phyloP scores from a whole-genome alignment of 2,329 filamentous ascomycete genomes.

The Chrysosporium keratinophilum region DNA sequence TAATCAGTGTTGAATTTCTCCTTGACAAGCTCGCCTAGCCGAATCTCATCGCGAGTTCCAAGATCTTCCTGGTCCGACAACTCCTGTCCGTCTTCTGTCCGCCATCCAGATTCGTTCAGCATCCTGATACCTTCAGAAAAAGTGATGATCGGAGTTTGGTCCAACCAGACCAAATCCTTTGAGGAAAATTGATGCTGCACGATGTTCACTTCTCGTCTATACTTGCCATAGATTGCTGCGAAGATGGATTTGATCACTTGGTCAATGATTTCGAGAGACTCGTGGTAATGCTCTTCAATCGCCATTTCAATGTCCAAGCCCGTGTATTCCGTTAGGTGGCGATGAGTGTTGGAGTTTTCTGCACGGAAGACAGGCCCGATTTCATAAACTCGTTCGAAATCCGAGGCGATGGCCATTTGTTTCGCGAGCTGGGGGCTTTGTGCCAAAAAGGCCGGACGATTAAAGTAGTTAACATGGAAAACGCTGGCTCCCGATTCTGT shows the following conservation, averaged over 20 bases:
- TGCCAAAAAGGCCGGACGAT: slow-evolving; percentile 72
- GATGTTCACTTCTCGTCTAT: slow-evolving; percentile 62
- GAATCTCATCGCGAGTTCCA: slow-evolving; percentile 74
- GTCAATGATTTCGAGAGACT: slow-evolving; percentile 71
- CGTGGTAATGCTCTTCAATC: slow-evolving; percentile 79
- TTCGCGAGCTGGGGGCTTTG: slow-evolving; percentile 89
- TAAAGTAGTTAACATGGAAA: slow-evolving; percentile 88
- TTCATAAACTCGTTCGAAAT: slow-evolving; percentile 83
- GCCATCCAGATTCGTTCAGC: slow-evolving; percentile 67
- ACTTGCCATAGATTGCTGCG: slow-evolving; percentile 57
- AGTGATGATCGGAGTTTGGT: slow-evolving; percentile 69
- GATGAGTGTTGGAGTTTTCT: slow-evolving; percentile 90
- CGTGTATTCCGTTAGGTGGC: slow-evolving; percentile 89
- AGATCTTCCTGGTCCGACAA: slow-evolving; percentile 68
- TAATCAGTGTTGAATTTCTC: slow-evolving; percentile 83
- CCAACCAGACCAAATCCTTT: slow-evolving; percentile 74
- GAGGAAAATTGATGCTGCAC: slow-evolving; percentile 79
- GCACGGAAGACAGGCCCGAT: slow-evolving; percentile 84
- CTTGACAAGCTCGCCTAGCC: slow-evolving; percentile 72
- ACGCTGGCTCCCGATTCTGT: slow-evolving; percentile 88
- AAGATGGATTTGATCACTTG: slow-evolving; percentile 71
- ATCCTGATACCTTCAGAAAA: slow-evolving; percentile 72
- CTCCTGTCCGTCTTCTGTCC: slow-evolving; percentile 62
- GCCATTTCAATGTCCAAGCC: slow-evolving; percentile 89
- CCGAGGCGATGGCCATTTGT: slow-evolving; percentile 82